Evolutionary conservation across 768 basidiomycete species (phyloP), one percentile per base, ranked within the genome.

Genomic region (Mycena haematopus): DNA sequence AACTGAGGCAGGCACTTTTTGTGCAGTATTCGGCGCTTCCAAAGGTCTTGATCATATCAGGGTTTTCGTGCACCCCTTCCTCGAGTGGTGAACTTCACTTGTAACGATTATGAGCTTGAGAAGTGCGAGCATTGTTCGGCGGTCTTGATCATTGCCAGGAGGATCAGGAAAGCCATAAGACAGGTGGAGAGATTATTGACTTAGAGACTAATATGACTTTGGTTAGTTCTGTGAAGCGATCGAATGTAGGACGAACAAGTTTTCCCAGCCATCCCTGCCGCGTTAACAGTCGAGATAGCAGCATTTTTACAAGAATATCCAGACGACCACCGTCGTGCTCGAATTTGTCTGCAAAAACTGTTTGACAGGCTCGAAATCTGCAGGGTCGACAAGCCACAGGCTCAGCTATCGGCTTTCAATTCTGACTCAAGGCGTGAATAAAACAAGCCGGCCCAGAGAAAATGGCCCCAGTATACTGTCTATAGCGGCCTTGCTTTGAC

Each of bases 111-210:
- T 70, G 7, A 73, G 50, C 35, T 65, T 27, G 0, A 67, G 52
- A 8, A 36, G 46, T 17, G 63, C 47, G 51, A 42, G 29, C 52
- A 36, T 11, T 55, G 57, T 3, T 60, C 45, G 0, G 71, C 65
- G 0, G 75, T 65, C 33, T 65, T 64, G 14, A 69, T 35, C 36
- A 77, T 62, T 27, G 56, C 59, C 1, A 77, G 77, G 1, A 76
- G 62, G 2, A 78, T 63, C 21, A 73, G 66, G 13, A 76, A 31
- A 6, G 70, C 63, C 1, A 75, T 58, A n/a, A 75, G 68, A 1
- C 69, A 65, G 19, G 74, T 71, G 33, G 71, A 66, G 14, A 77
- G 60, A 55, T 70, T 62, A 63, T 78, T 78, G 38, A 75, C 72
- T 52, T 78, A 75, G 2, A 50, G 49, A 33, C 49, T 50, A 17